Percentiles rank a stretch among this genome's conserved stretches.
Conservation (phyloP, 768 basidiomycete genomes). For the Gymnopilus dilepis region DNA sequence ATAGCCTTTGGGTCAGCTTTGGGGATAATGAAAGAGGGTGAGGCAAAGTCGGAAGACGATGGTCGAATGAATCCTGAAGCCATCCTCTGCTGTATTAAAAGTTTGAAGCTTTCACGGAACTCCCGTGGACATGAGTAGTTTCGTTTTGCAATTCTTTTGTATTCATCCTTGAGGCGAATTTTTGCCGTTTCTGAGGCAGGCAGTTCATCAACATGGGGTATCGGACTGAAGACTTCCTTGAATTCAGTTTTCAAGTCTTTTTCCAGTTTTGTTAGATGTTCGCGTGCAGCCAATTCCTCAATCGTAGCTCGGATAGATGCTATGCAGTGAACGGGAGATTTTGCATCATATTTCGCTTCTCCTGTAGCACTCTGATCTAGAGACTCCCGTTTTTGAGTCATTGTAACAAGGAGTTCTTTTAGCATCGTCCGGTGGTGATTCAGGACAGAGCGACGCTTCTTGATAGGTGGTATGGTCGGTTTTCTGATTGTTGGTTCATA, state of each 20-base stretch:
- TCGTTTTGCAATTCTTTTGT: conserved; percentile 18
- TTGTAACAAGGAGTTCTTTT: not conserved
- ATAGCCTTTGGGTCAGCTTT: conserved; percentile 31
- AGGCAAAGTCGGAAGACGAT: conserved; percentile 33
- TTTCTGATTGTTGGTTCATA: not conserved
- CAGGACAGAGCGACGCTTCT: not conserved
- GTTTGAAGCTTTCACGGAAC: conserved; percentile 35
- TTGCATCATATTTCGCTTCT: not conserved
- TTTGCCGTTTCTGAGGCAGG: not conserved
- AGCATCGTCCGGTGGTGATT: not conserved
- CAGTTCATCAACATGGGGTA: conserved; percentile 21
- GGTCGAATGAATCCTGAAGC: conserved; percentile 35
- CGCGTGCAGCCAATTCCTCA: not conserved
- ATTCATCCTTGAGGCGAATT: conserved; percentile 33
- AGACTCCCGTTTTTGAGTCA: not conserved
- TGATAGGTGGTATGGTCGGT: not conserved
- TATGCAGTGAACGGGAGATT: not conserved
- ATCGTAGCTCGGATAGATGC: not conserved
- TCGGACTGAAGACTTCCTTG: conserved; percentile 19
- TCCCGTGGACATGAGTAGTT: conserved; percentile 36
- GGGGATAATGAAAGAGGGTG: conserved; percentile 42
- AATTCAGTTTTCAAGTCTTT: conserved; percentile 5
- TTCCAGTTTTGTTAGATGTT: not conserved
- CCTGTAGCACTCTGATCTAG: not conserved
- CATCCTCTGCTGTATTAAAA: conserved; percentile 33